Conservation (phyloP, 2,329 filamentous ascomycete species). For the Hypoxylon sp. region DNA sequence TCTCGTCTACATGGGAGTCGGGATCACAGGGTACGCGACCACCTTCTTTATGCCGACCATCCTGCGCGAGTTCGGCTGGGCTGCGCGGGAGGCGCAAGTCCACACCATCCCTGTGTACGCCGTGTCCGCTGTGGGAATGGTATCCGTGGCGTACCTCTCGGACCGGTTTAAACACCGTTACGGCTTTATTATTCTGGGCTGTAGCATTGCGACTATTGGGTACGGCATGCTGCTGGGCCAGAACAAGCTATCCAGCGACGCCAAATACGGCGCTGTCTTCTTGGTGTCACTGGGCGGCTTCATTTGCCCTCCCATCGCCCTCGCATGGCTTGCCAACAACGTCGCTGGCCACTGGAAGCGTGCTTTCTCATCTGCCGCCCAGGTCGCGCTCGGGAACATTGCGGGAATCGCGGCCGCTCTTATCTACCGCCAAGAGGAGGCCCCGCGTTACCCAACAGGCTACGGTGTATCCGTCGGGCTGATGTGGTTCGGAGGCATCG, state of each 20-base stretch:
- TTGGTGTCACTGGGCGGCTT: constrained; percentile 56
- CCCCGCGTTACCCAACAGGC: constrained; percentile 57
- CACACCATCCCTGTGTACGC: constrained; percentile 59
- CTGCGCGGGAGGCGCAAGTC: constrained; percentile 55
- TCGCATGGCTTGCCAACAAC: constrained; percentile 68
- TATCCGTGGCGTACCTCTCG: constrained; percentile 54
- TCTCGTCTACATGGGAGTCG: constrained; percentile 53
- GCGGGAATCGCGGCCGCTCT: constrained; percentile 57
- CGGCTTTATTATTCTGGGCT: constrained; percentile 54
- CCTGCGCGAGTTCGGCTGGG: constrained; percentile 59
- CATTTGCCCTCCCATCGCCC: constrained; percentile 54
- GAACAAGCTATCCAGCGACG: constrained; percentile 46
- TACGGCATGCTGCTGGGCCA: constrained; percentile 56
- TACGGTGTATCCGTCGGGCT: constrained; percentile 56
- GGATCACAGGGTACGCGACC: constrained; percentile 54
- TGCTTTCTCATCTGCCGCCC: constrained; percentile 64
- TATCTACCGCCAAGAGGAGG: constrained; percentile 55
- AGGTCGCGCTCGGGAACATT: constrained; percentile 66
- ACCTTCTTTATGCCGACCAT: constrained; percentile 62
- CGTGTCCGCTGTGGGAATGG: constrained; percentile 53
- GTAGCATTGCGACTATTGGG: constrained; percentile 52
- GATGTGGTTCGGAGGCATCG: constrained; percentile 54
- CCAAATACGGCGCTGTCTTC: constrained; percentile 58
- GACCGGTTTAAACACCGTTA: constrained; percentile 56
- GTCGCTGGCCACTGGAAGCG: constrained; percentile 68